Percentiles rank a stretch among this genome's conserved stretches.
Evolutionary conservation across 1,284 basidiomycete genomes (phyloP).

Genomic region (Megacollybia platyphylla): DNA sequence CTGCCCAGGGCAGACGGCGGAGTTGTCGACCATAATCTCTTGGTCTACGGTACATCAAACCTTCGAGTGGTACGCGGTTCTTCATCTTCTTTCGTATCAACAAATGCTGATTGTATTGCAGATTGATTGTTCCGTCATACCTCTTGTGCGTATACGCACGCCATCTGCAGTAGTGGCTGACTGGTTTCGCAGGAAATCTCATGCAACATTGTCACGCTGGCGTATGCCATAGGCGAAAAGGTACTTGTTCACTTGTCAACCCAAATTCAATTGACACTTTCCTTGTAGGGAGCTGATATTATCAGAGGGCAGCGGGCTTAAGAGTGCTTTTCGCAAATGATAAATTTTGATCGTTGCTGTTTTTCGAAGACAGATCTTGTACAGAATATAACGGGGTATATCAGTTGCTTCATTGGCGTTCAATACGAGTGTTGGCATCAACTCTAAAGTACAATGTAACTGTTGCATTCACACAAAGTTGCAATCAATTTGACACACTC

Average conservation of each 20-base stretch:
- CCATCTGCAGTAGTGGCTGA: neutral
- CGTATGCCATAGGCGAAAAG: slow-evolving; percentile 4
- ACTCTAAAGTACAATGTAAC: too few relatives aligned
- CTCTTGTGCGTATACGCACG: neutral
- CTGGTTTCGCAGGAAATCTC: neutral
- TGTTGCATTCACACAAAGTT: too few relatives aligned
- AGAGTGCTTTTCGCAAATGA: too few relatives aligned
- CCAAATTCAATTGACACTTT: too few relatives aligned
- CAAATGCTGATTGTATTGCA: neutral
- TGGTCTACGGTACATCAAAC: slow-evolving; percentile 16
- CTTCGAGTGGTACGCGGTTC: slow-evolving; percentile 5
- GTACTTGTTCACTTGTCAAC: neutral
- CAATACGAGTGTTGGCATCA: too few relatives aligned
- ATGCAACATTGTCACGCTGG: slow-evolving; percentile 2
- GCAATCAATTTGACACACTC: too few relatives aligned
- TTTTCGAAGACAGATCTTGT: too few relatives aligned
- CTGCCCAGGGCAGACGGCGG: slow-evolving; percentile 15
- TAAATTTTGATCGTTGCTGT: too few relatives aligned
- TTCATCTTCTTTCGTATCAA: neutral
- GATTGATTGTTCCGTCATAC: slow-evolving; percentile 5
- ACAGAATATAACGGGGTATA: too few relatives aligned
- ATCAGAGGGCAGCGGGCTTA: too few relatives aligned
- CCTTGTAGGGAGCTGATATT: too few relatives aligned
- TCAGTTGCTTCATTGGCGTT: too few relatives aligned
- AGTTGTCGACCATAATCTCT: slow-evolving; percentile 18